phyloP scores from a whole-genome alignment of 106 monocot species.

The Vanilla planifolia region DNA sequence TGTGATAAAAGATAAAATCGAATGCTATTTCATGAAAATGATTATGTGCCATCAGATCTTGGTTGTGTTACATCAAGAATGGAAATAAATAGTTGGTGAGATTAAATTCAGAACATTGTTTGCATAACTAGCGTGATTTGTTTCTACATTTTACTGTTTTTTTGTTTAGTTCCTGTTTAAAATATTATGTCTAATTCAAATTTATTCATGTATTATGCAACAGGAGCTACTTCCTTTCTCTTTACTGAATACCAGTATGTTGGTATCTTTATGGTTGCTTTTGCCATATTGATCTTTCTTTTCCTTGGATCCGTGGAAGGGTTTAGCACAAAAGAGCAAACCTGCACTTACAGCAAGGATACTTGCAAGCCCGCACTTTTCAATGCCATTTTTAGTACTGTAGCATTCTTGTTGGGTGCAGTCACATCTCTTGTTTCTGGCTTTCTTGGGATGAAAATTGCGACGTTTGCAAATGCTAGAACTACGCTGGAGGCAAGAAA shows the following conservation, averaged over 20 bases:
- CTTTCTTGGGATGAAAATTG: constrained; percentile 77
- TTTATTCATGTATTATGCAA: too few relatives aligned
- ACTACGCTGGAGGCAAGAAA: constrained; percentile 71
- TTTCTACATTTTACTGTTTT: too few relatives aligned
- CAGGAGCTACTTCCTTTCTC: constrained; percentile 65
- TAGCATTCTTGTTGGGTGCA: constrained; percentile 56
- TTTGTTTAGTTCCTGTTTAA: too few relatives aligned
- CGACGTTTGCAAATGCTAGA: constrained; percentile 65
- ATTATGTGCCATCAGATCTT: too few relatives aligned
- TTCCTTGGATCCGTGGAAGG: constrained; percentile 67
- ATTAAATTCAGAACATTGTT: too few relatives aligned
- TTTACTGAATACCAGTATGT: constrained; percentile 59
- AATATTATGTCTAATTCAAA: too few relatives aligned
- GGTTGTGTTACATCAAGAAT: too few relatives aligned
- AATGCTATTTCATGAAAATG: too few relatives aligned
- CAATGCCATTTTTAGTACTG: constrained; percentile 65
- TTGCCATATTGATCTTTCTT: constrained; percentile 48
- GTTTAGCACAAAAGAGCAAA: neutral
- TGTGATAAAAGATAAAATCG: too few relatives aligned
- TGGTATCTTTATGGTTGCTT: constrained; percentile 50
- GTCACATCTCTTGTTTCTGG: constrained; percentile 62
- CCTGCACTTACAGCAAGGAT: neutral
- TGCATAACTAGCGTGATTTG: too few relatives aligned
- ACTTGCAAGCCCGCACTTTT: constrained; percentile 67
- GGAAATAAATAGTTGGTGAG: too few relatives aligned